Base-by-base conservation (phyloP, 768 basidiomycete species). In the Boletus rubroflammeus region DNA sequence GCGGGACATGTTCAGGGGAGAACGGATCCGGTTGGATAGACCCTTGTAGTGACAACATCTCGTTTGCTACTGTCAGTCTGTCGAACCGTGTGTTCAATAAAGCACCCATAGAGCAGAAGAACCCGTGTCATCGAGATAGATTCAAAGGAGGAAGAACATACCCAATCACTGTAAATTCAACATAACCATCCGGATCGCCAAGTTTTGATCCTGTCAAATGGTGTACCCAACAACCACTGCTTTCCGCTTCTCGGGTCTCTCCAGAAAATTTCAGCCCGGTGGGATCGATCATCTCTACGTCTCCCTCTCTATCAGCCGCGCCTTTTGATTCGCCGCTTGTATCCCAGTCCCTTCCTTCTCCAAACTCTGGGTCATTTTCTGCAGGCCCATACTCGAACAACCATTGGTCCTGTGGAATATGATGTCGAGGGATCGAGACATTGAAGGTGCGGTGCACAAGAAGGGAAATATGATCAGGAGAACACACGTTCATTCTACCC, bases 361-460 rank as follows among this genome's bases (percentile, higher is more conserved):
- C 85, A 69, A 79, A 84, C 63, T 88, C 86, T 10, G 88, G 85
- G 58, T 92, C 88, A 60, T 88, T 89, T 66, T 89, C 88, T 11
- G 85, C 83, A 0, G 88, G 78, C 5, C 86, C 91, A 59, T 92
- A 88, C 70, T 95, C 90, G 64, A 96, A 98, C 53, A 83, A 79
- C 86, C 90, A 95, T 55, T 80, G 71, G 31, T 88, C 85, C 26
- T 74, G 76, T 3, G 91, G 90, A 59, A 98, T 93, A 68, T 97
- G 93, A 65, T 90, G 83, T 52, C 89, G 83, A 3, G 95, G 94
- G 71, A 98, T 94, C 19, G 95, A 95, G 17, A 90, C 88, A 69
- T 98, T 98, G 77, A 97, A 98, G 6, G 91, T 97, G 25, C 85
- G 83, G 62, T 94, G 90, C 3, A 94, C 78, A 32, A 98, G 88